Percentiles rank a stretch among this genome's conserved stretches.
Conservation (phyloP, 768 basidiomycete species). For the Xanthoconium purpureum region DNA sequence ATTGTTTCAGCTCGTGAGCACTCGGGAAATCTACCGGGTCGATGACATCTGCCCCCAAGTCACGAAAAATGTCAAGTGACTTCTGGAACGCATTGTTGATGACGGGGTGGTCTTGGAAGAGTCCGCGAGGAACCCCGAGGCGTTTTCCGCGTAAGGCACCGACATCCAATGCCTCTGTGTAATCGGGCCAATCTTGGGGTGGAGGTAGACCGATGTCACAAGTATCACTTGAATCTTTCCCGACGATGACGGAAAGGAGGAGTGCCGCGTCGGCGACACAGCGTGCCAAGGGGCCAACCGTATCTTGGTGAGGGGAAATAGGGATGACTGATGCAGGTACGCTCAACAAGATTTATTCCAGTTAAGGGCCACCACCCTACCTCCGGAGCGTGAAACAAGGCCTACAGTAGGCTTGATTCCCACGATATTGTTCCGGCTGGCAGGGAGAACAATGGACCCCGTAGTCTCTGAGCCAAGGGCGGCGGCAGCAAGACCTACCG, state of each 20-base stretch:
- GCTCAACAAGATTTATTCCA: background rate
- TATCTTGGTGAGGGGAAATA: slow-evolving; percentile 41
- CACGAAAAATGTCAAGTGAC: slow-evolving; percentile 36
- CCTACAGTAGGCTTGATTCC: slow-evolving; percentile 44
- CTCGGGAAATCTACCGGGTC: slow-evolving; percentile 64
- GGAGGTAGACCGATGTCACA: slow-evolving; percentile 38
- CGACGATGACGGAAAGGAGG: slow-evolving; percentile 40
- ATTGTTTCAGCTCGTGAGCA: slow-evolving; percentile 43
- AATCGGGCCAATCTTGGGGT: slow-evolving; percentile 53
- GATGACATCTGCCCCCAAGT: slow-evolving; percentile 45
- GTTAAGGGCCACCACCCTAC: slow-evolving; percentile 15
- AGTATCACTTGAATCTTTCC: slow-evolving; percentile 40
- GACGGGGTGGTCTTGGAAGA: slow-evolving; percentile 22
- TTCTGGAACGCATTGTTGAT: slow-evolving; percentile 38
- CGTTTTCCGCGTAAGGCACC: slow-evolving; percentile 45
- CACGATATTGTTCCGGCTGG: slow-evolving; percentile 42
- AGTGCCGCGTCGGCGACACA: slow-evolving; percentile 39
- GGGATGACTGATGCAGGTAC: slow-evolving; percentile 41
- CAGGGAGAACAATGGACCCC: slow-evolving; percentile 46
- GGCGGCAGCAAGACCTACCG: slow-evolving; percentile 44
- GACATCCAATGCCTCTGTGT: slow-evolving; percentile 46
- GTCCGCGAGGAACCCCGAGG: slow-evolving; percentile 42
- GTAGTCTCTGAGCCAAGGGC: slow-evolving; percentile 48
- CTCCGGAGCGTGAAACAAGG: slow-evolving; percentile 39
- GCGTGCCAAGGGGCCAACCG: slow-evolving; percentile 38